Base-by-base conservation (phyloP, 1,139 yeast species). In the Nakaseomyces delphensis region DNA sequence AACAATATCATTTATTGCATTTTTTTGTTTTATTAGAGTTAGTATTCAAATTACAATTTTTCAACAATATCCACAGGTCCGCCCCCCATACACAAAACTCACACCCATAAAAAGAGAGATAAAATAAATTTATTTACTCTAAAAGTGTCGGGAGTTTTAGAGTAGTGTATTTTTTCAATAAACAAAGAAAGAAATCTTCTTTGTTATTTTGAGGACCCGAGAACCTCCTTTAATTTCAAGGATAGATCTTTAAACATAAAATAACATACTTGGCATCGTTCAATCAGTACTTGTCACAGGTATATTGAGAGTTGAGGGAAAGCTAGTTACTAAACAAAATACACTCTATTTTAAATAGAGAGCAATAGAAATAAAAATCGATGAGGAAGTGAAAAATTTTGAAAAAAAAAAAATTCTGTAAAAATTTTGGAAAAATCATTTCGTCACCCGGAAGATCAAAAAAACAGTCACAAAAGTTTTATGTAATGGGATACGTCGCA, bases 141-240 rank as follows among this genome's bases (percentile, higher is more conserved):
- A n/a, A 80, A 79, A 80, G 87, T 80, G 87, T 80, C 87, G 85
- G 86, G 86, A 68, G 59, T n/a, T 80, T 78, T 81, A 78, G 80
- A 65, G 71, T 78, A 63, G 67, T 14, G 65, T 40, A 7, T 7
- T 7, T 23, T 23, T 7, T 23, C 25, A 23, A 23, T 23, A n/a
- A n/a, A n/a, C n/a, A n/a, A n/a, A n/a, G n/a, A n/a, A n/a, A n/a
- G n/a, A n/a, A n/a, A n/a, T n/a, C n/a, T n/a, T n/a, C n/a, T n/a
- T n/a, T n/a, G n/a, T n/a, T n/a, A n/a, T n/a, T n/a, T n/a, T n/a
- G 11, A 11, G 40, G 21, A n/a, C 32, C 14, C 19, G 21, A 38
- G n/a, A n/a, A 20, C 19, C 27, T 39, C 24, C 9, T 21, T 30
- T 18, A 31, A 27, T 28, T 18, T n/a, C 9, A 14, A 10, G 6